These are phyloP conservation scores for Penstemon davidsonii DNA, from an alignment of 257 asterid species.

Conservation along the genomic window DNA sequence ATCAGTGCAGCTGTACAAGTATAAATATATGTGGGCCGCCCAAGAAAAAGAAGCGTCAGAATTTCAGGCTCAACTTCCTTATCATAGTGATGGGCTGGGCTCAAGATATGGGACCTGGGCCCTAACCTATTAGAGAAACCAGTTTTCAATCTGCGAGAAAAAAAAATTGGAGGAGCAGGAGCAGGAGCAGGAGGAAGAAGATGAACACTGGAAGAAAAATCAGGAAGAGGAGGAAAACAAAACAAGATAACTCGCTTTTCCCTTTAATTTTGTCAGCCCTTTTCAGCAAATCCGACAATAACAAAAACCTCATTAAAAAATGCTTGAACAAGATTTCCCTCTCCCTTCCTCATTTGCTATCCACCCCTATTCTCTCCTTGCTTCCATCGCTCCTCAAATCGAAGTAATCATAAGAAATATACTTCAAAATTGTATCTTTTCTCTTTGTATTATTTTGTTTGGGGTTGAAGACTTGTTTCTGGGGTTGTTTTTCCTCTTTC, in stretches of 20 bases:
- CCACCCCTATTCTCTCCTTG: constrained; percentile 55
- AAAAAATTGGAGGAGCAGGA: too few relatives aligned
- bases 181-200: neutral
- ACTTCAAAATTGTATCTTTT: neutral
- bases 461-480: neutral
- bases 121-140: too few relatives aligned
- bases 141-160: too few relatives aligned
- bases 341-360: constrained; percentile 38
- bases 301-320: constrained; percentile 38
- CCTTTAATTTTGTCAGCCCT: constrained; percentile 57
- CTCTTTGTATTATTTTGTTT: neutral
- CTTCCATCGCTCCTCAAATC: constrained; percentile 63
- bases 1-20: too few relatives aligned
- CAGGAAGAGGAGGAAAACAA: constrained; percentile 21
- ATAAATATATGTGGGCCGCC: too few relatives aligned
- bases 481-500: neutral
- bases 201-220: constrained; percentile 23
- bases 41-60: too few relatives aligned
- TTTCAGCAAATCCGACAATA: constrained; percentile 29
- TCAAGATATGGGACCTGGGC: too few relatives aligned
- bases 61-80: too few relatives aligned
- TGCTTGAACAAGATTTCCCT: constrained; percentile 45
- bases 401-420: constrained; percentile 39
- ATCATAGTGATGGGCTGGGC: too few relatives aligned
- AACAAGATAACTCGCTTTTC: constrained; percentile 34